Conservation (phyloP, 2,329 filamentous ascomycete genomes). For the Diaporthe ampelina region DNA sequence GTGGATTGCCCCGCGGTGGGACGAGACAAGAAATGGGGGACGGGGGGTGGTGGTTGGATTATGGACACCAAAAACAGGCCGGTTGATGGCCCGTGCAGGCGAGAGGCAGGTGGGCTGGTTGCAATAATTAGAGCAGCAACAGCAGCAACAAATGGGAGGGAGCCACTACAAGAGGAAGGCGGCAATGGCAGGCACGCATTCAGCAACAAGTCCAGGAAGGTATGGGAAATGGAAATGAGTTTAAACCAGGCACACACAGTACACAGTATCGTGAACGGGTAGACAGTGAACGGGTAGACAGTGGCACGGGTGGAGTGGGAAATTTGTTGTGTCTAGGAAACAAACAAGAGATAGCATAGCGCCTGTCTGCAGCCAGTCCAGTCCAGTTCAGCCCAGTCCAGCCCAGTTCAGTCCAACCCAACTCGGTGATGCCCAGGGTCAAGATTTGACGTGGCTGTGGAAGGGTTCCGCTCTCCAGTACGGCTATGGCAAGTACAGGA, state of each 20-base stretch:
- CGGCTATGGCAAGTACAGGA: background rate
- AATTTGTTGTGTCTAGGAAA: constrained; percentile 22
- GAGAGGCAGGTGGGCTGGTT: constrained; percentile 10
- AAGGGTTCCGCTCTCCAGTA: constrained; percentile 23
- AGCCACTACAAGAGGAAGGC: background rate
- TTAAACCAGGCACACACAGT: no score
- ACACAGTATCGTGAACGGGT: constrained; percentile 7
- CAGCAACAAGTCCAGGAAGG: background rate
- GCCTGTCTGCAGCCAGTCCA: background rate
- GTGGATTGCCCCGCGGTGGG: constrained; percentile 27
- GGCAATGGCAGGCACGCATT: constrained; percentile 10
- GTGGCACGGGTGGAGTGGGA: constrained; percentile 17
- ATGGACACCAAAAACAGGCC: background rate
- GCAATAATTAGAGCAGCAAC: constrained; percentile 4
- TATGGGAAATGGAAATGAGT: background rate
- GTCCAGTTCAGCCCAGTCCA: background rate
- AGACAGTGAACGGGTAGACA: constrained; percentile 11
- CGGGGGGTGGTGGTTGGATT: constrained; percentile 1
- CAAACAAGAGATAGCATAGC: constrained; percentile 15
- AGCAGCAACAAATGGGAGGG: background rate
- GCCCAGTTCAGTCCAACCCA: background rate
- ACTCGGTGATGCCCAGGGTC: background rate
- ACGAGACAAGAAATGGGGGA: constrained; percentile 26
- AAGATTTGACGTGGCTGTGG: constrained; percentile 33
- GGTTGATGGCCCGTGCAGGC: constrained; percentile 21